Evolutionary conservation across 1,284 basidiomycete species (phyloP), one percentile per base, ranked within the genome.

Genomic region (Puccinia triticina): DNA sequence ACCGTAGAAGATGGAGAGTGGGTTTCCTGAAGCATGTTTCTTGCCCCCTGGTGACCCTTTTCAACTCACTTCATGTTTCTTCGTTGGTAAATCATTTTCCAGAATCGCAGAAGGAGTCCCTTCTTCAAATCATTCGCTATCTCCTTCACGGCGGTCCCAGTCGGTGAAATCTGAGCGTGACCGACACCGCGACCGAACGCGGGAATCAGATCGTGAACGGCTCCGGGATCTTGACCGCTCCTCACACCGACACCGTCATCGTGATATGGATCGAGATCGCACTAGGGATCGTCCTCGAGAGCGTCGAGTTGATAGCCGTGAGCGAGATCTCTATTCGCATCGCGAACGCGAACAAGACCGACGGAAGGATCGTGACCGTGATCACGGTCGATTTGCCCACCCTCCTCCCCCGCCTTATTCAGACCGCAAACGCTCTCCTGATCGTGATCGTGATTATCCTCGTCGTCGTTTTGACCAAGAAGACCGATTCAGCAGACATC

Each of bases 1-100:
- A 64, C 73, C 43, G 32, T 82, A 29, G 80, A 82, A 69, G 80
- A 82, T 64, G 80, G 73, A 59, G 73, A 82, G 80, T 76, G 53
- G 69, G 80, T 76, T 7, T n/a, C 40, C 34, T 29, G 26, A 59
- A 53, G 11, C 34, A 21, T 32, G 23, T 43, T 64, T 32, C n/a
- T 59, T 26, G 34, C 29, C 77, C 26, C 46, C 64, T 71, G 1
- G 21, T 29, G 14, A 11, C 40, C 26, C 61, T 76, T 59, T 64
- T 11, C 16, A n/a, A 72, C 40, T 37, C 40, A 46, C 50, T 0
- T 57, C 43, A 14, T 29, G 26, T n/a, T 57, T 29, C 34, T 59
- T 12, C 5, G 16, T 53, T 29, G 14, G 12, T 55, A 61, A n/a
- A n/a, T 73, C 21, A 40, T 34, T 61, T 61, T 61, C 16, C 57